These are phyloP conservation scores for Pezicula radicicola DNA, from an alignment of 2,329 filamentous ascomycete genomes.

Conservation along the genomic window DNA sequence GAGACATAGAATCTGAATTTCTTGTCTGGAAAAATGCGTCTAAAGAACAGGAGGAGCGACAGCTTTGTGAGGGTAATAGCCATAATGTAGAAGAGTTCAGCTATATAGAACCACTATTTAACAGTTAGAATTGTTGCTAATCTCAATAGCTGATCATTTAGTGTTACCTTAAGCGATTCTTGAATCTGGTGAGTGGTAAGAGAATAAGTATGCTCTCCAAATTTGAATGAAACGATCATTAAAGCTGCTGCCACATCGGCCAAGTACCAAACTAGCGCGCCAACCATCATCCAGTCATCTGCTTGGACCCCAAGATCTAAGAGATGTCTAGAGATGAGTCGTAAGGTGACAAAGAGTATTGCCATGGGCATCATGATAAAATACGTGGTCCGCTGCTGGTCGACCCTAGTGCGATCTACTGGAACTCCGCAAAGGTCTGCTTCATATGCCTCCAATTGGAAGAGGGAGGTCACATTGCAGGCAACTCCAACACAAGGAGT, in stretches of 20 bases:
- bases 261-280: conserved; percentile 1
- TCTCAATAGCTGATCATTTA: too few species aligned
- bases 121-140: not conserved
- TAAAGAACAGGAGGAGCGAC: conserved; percentile 11
- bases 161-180: not conserved
- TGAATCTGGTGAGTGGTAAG: not conserved
- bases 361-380: not conserved
- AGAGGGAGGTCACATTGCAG: conserved; percentile 32
- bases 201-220: conserved; percentile 11
- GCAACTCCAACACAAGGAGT: conserved; percentile 28
- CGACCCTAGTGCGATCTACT: conserved; percentile 2
- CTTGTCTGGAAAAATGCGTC: conserved; percentile 7
- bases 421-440: conserved; percentile 33
- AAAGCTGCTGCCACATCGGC: not conserved
- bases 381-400: not conserved
- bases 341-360: conserved; percentile 4
- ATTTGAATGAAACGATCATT: conserved; percentile 1
- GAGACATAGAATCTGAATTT: not conserved
- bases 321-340: conserved; percentile 2
- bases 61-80: conserved; percentile 8
- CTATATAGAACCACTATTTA: conserved; percentile 7
- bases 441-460: conserved; percentile 40
- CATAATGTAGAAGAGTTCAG: conserved; percentile 6
- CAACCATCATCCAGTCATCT: conserved; percentile 11
- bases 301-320: conserved; percentile 5